A percentile compares a stretch with the other conserved stretches of the same genome.
phyloP scores from a whole-genome alignment of 2,329 filamentous ascomycete genomes.

The Fusarium sp. region DNA sequence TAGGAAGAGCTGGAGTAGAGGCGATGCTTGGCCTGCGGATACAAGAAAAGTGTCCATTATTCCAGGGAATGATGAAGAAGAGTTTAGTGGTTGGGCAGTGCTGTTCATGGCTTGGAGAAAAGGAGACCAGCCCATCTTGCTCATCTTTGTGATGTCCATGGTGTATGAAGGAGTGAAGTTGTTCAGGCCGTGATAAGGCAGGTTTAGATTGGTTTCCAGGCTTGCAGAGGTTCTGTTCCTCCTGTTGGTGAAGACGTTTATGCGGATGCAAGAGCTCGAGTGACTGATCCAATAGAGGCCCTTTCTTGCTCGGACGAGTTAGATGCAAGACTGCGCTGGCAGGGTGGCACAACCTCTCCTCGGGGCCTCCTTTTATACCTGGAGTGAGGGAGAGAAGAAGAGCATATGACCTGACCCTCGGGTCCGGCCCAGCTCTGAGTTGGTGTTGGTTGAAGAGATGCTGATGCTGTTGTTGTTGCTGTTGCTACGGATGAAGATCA shows the following conservation, averaged over 20 bases:
- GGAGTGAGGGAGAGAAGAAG: background rate
- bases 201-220: background rate
- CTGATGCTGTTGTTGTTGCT: background rate
- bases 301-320: background rate
- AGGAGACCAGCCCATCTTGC: slow-evolving; percentile 42
- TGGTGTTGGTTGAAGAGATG: background rate
- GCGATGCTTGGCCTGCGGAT: slow-evolving; percentile 55
- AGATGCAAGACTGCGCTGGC: slow-evolving; percentile 29
- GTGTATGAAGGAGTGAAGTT: background rate
- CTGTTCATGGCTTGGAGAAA: slow-evolving; percentile 37
- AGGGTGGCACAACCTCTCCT: slow-evolving; percentile 23
- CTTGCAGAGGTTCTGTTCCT: background rate
- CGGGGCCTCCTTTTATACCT: slow-evolving; percentile 6
- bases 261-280: background rate
- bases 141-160: slow-evolving; percentile 43
- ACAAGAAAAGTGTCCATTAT: slow-evolving; percentile 57
- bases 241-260: background rate
- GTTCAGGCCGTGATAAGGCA: background rate
- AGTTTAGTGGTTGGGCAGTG: slow-evolving; percentile 35
- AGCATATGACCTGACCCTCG: background rate
- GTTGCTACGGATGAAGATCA: background rate
- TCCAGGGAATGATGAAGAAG: slow-evolving; percentile 39
- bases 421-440: background rate
- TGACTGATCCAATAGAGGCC: background rate
- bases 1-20: slow-evolving; percentile 53